phyloP scores from a whole-genome alignment of 2,329 filamentous ascomycete species.

The Lachnum nothofagi region DNA sequence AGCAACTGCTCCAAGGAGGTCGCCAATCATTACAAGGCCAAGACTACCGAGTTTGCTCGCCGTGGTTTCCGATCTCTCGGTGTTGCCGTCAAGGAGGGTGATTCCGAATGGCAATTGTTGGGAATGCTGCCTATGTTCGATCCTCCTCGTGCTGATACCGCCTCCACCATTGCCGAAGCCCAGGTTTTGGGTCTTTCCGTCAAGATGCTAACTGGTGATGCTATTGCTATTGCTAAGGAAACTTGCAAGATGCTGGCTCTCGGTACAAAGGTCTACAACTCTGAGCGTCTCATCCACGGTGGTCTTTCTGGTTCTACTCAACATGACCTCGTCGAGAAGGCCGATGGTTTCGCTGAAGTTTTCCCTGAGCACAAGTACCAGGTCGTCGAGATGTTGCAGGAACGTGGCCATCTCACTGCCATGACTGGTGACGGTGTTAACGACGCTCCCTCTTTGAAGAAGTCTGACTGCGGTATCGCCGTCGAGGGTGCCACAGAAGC shows the following conservation, averaged over 20 bases:
- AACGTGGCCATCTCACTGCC: slow-evolving; percentile 88
- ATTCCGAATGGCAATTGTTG: slow-evolving; percentile 64
- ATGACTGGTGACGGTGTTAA: slow-evolving; percentile 98
- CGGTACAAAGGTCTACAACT: slow-evolving; percentile 77
- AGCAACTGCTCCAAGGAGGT: slow-evolving; percentile 62
- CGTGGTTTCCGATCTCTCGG: slow-evolving; percentile 77
- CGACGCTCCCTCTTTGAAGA: slow-evolving; percentile 87
- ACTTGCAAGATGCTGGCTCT: slow-evolving; percentile 78
- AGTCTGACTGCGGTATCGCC: slow-evolving; percentile 90
- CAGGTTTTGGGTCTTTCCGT: slow-evolving; percentile 71
- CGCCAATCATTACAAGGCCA: slow-evolving; percentile 62
- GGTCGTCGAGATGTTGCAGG: slow-evolving; percentile 87
- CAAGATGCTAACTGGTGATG: slow-evolving; percentile 79
- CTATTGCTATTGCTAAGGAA: slow-evolving; percentile 74
- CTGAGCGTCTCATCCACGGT: slow-evolving; percentile 70
- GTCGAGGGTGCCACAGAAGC: slow-evolving; percentile 89
- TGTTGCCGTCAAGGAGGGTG: slow-evolving; percentile 73
- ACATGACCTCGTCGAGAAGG: slow-evolving; percentile 76
- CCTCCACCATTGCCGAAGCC: slow-evolving; percentile 71
- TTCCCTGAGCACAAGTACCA: slow-evolving; percentile 96
- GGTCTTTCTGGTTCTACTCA: slow-evolving; percentile 68
- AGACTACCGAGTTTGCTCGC: slow-evolving; percentile 69
- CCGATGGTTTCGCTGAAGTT: slow-evolving; percentile 90
- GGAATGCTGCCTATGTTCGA: slow-evolving; percentile 79
- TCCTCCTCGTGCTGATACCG: slow-evolving; percentile 72